Conservation (phyloP, 208 protist genomes). For the Borovskyia barvae region DNA sequence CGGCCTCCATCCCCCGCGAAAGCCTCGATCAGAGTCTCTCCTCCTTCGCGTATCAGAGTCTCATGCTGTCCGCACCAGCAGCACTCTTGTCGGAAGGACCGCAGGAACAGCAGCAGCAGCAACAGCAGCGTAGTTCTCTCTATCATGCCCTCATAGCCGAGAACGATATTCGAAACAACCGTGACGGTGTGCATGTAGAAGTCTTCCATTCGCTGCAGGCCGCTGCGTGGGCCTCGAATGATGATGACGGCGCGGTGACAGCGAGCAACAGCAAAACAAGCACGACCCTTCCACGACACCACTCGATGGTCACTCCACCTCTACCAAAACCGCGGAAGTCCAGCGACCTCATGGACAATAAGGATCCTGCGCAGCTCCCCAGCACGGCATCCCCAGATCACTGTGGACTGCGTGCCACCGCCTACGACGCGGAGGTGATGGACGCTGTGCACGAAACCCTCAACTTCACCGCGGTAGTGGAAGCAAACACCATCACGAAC, state of each 20-base stretch:
- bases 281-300: too few species aligned
- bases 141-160: conserved; percentile 37
- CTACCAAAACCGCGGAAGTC: too few species aligned
- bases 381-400: too few species aligned
- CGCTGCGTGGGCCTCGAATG: neutral
- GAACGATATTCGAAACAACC: conserved; percentile 40
- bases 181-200: conserved; percentile 41
- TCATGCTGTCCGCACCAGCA: conserved; percentile 12
- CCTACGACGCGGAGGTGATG: conserved; percentile 11
- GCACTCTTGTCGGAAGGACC: neutral
- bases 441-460: conserved; percentile 3
- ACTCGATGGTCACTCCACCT: too few species aligned
- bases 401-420: neutral
- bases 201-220: conserved; percentile 38
- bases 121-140: conserved; percentile 32
- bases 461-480: conserved; percentile 40
- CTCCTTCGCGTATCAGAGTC: conserved; percentile 21
- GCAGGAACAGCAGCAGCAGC: conserved; percentile 11
- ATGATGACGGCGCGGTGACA: neutral
- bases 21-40: conserved; percentile 14
- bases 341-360: too few species aligned
- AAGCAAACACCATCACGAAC: conserved; percentile 59
- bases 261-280: neutral
- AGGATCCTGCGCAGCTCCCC: too few species aligned
- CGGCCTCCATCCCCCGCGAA: conserved; percentile 16